Percentiles rank a stretch among this genome's conserved stretches.
Evolutionary conservation across 1,284 basidiomycete species (phyloP).

Genomic region (Ustilago trichophora): DNA sequence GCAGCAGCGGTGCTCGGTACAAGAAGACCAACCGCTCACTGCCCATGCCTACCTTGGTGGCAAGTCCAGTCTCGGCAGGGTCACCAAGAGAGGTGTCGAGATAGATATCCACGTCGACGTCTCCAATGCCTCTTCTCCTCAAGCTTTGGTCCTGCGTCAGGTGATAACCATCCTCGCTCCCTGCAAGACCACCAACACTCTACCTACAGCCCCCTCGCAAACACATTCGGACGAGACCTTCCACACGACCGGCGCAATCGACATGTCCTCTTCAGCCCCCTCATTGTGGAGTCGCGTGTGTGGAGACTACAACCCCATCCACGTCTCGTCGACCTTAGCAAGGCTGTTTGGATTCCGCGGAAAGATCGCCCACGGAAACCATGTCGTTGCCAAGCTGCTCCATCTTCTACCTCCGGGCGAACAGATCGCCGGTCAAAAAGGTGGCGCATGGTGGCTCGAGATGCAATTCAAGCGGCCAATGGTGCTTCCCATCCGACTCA

Average conservation of each 20-base stretch:
- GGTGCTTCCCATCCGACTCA: constrained; percentile 9
- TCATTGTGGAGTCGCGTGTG: constrained; percentile 10
- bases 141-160: constrained; percentile 7
- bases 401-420: neutral
- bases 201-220: neutral
- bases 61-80: constrained; percentile 2
- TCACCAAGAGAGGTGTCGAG: constrained; percentile 18
- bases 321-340: constrained; percentile 21
- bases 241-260: neutral
- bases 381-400: constrained; percentile 13
- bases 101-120: constrained; percentile 31
- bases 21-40: neutral
- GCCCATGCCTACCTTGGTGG: constrained; percentile 21
- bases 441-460: constrained; percentile 14
- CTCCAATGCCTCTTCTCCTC: neutral
- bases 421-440: neutral
- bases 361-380: constrained; percentile 28
- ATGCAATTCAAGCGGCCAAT: constrained; percentile 21
- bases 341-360: constrained; percentile 20
- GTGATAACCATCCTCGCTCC: constrained; percentile 23
- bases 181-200: constrained; percentile 1
- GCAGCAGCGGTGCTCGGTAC: neutral
- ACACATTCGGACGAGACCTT: neutral
- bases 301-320: constrained; percentile 32
- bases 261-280: constrained; percentile 1